Evolutionary conservation across 495 filamentous ascomycete genomes (phyloP).

Genomic region (Penicillium mononematosum): DNA sequence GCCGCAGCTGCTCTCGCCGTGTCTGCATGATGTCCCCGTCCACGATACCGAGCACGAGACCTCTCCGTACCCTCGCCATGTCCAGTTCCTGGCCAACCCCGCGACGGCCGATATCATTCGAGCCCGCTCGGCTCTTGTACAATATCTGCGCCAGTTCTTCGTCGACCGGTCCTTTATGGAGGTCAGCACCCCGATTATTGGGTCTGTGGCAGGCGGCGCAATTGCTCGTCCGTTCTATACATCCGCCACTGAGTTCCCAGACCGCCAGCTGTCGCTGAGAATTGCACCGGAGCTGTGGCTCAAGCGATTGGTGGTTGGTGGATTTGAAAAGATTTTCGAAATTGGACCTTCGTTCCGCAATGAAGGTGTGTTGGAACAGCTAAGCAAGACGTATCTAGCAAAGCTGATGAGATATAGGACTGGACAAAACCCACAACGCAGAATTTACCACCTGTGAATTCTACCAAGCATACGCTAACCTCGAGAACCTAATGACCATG

Average conservation of each 20-base stretch:
- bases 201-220: constrained; percentile 74
- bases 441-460: constrained; percentile 98
- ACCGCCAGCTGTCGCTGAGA: constrained; percentile 66
- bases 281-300: constrained; percentile 96
- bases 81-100: constrained; percentile 76
- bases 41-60: constrained; percentile 63
- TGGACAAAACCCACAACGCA: constrained; percentile 92
- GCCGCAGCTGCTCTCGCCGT: constrained; percentile 71
- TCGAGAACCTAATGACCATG: constrained; percentile 70
- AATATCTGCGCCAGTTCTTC: constrained; percentile 72
- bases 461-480: constrained; percentile 80
- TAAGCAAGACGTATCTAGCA: neutral
- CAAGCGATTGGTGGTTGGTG: constrained; percentile 87
- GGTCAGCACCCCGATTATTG: constrained; percentile 86
- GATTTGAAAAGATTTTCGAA: constrained; percentile 88
- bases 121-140: constrained; percentile 71
- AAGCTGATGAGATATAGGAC: constrained; percentile 37
- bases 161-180: constrained; percentile 70
- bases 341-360: constrained; percentile 93
- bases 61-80: constrained; percentile 65
- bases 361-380: constrained; percentile 59
- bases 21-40: constrained; percentile 70
- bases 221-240: constrained; percentile 83
- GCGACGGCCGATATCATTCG: constrained; percentile 63
- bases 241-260: constrained; percentile 64